phyloP scores from a whole-genome alignment of 208 protist genomes.

The Wallacemonas sp. region DNA sequence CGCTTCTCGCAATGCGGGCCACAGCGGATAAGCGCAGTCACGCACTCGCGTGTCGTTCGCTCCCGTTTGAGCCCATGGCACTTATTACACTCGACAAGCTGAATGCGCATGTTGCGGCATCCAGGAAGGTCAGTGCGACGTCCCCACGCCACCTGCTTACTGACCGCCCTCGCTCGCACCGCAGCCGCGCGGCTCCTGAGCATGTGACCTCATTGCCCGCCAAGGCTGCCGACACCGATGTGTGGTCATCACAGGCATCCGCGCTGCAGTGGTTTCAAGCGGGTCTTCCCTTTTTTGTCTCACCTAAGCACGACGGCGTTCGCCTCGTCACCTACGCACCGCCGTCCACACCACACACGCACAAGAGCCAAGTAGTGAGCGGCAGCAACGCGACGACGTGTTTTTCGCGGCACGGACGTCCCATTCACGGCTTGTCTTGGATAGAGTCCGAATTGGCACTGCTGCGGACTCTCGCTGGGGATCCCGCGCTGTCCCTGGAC shows the following conservation, averaged over 20 bases:
- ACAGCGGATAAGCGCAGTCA: neutral
- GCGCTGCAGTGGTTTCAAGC: conserved; percentile 7
- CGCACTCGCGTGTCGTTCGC: conserved; percentile 3
- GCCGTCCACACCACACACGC: neutral
- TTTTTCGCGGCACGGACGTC: conserved; percentile 78
- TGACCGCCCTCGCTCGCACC: no score
- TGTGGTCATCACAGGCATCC: neutral
- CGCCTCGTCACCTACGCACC: conserved; percentile 71
- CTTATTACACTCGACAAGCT: conserved; percentile 72
- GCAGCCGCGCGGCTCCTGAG: no score
- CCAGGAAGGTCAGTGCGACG: no score
- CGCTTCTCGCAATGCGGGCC: no score
- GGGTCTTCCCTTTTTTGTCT: conserved; percentile 70
- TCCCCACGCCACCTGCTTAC: no score
- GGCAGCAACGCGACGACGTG: conserved; percentile 48
- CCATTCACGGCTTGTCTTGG: conserved; percentile 79
- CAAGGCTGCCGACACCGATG: neutral
- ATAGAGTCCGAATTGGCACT: conserved; percentile 81
- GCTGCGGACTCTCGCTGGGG: conserved; percentile 62
- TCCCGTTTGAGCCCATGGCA: conserved; percentile 88
- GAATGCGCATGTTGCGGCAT: no score
- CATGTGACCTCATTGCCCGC: no score
- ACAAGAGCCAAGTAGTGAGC: neutral
- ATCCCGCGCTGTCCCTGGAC: conserved; percentile 66
- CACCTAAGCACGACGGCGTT: conserved; percentile 87